A percentile compares a stretch with the other conserved stretches of the same genome.
Evolutionary conservation across 73 alveolate genomes (phyloP).

Genomic region (Tetrahymena elliotti): DNA sequence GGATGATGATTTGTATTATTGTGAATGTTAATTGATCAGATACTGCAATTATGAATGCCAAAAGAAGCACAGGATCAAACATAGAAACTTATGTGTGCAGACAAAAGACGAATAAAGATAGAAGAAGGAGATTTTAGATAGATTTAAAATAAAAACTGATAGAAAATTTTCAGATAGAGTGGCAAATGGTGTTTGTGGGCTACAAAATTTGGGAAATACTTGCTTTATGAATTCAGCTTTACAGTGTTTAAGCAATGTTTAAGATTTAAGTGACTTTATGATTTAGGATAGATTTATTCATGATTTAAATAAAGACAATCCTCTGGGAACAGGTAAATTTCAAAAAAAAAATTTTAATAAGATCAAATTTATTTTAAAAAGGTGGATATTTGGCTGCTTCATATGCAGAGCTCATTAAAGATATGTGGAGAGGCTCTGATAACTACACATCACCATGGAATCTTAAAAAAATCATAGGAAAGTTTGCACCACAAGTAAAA

Average conservation of each 20-base stretch:
- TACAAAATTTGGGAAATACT: slow-evolving; percentile 92
- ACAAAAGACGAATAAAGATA: not conserved
- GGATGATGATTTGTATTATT: slow-evolving; percentile 15
- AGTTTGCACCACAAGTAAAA: slow-evolving; percentile 62
- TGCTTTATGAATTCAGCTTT: slow-evolving; percentile 97
- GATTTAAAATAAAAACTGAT: slow-evolving; percentile 42
- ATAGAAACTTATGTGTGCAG: slow-evolving; percentile 24
- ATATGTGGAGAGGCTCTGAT: slow-evolving; percentile 63
- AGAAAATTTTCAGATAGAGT: not conserved
- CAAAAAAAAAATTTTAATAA: too few species aligned
- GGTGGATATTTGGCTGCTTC: slow-evolving; percentile 85
- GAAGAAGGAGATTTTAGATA: not conserved
- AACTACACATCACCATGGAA: slow-evolving; percentile 52
- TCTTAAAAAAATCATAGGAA: slow-evolving; percentile 60
- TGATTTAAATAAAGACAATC: slow-evolving; percentile 80
- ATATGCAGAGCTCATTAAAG: slow-evolving; percentile 80
- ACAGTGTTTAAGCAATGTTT: slow-evolving; percentile 78
- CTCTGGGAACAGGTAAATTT: slow-evolving; percentile 67
- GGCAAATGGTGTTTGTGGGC: slow-evolving; percentile 72
- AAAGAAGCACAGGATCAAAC: slow-evolving; percentile 7
- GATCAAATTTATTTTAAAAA: not conserved
- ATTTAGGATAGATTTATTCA: slow-evolving; percentile 51
- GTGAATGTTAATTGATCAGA: slow-evolving; percentile 39
- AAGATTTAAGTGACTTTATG: slow-evolving; percentile 80
- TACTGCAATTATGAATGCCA: slow-evolving; percentile 39